These are phyloP conservation scores for Paxillus rubicundulus DNA, from an alignment of 768 basidiomycete genomes.

Conservation along the genomic window DNA sequence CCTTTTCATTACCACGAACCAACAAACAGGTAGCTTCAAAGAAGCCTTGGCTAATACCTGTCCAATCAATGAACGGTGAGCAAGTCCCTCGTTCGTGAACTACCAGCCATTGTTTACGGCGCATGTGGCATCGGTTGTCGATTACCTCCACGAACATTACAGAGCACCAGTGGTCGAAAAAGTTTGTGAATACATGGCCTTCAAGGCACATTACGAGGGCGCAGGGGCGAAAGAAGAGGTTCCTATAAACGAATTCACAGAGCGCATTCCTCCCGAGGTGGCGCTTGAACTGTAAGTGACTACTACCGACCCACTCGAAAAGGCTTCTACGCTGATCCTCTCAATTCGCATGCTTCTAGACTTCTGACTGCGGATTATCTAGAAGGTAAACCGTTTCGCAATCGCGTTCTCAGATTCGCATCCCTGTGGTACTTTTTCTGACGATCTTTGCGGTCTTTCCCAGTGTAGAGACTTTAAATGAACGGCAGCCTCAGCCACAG, in stretches of 20 bases:
- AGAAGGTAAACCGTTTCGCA: constrained; percentile 45
- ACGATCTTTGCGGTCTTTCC: constrained; percentile 1
- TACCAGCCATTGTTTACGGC: neutral
- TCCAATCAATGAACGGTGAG: constrained; percentile 68
- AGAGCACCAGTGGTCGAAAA: constrained; percentile 80
- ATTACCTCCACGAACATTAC: neutral
- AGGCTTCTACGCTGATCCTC: neutral
- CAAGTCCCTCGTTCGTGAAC: neutral
- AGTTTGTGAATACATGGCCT: constrained; percentile 85
- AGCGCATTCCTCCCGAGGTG: constrained; percentile 83
- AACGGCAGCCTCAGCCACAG: neutral
- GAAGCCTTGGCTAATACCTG: constrained; percentile 74
- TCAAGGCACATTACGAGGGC: constrained; percentile 77
- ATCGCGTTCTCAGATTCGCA: neutral
- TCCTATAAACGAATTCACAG: constrained; percentile 71
- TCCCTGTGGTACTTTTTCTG: constrained; percentile 4
- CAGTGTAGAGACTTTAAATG: neutral
- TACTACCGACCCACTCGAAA: neutral
- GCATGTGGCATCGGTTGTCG: neutral
- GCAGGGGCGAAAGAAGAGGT: constrained; percentile 71
- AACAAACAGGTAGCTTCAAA: constrained; percentile 58
- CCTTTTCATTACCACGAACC: constrained; percentile 7
- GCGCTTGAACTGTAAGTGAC: constrained; percentile 80
- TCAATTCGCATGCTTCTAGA: constrained; percentile 30
- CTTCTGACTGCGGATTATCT: constrained; percentile 65